A percentile compares a stretch with the other conserved stretches of the same genome.
Conservation (phyloP, 1,284 basidiomycete species). For the Lignosus rhinocerotis region DNA sequence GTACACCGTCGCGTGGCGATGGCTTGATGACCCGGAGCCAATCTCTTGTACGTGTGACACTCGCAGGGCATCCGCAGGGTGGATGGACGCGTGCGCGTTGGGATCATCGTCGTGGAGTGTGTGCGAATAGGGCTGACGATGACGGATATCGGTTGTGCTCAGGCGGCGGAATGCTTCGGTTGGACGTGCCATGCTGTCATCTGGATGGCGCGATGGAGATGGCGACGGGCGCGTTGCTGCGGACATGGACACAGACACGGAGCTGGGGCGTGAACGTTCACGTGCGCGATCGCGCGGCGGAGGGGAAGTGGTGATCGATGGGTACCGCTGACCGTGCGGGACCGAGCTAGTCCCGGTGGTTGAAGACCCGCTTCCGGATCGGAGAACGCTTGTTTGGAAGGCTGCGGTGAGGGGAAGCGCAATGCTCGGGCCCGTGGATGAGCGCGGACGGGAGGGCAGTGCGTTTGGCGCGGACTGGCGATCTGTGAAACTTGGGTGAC, state of each 20-base stretch:
- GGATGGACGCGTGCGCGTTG: constrained; percentile 7
- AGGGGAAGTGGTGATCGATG: constrained; percentile 18
- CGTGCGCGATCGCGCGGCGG: not conserved
- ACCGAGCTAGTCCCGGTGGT: not conserved
- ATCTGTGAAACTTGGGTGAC: constrained; percentile 26
- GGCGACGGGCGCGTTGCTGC: constrained; percentile 8
- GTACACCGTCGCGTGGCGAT: constrained; percentile 7
- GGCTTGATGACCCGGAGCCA: constrained; percentile 1
- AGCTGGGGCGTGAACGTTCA: constrained; percentile 20
- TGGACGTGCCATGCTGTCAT: constrained; percentile 12
- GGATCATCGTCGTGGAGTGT: not conserved
- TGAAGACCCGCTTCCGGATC: constrained; percentile 12
- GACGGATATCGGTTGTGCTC: constrained; percentile 27
- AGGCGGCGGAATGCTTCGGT: constrained; percentile 21
- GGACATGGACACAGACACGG: constrained; percentile 13
- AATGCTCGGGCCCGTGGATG: constrained; percentile 23
- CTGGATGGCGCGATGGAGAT: constrained; percentile 2
- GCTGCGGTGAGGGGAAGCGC: constrained; percentile 27
- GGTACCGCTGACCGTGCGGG: constrained; percentile 11
- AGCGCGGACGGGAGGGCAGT: constrained; percentile 30
- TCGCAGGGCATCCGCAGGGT: constrained; percentile 1
- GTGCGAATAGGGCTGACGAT: constrained; percentile 15
- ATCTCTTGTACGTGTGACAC: constrained; percentile 12
- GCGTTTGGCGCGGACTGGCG: constrained; percentile 23
- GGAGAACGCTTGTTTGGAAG: constrained; percentile 28